Evolutionary conservation across 1,139 yeast species (phyloP), one percentile per base, ranked within the genome.

Genomic region (Taiozyma sp.): DNA sequence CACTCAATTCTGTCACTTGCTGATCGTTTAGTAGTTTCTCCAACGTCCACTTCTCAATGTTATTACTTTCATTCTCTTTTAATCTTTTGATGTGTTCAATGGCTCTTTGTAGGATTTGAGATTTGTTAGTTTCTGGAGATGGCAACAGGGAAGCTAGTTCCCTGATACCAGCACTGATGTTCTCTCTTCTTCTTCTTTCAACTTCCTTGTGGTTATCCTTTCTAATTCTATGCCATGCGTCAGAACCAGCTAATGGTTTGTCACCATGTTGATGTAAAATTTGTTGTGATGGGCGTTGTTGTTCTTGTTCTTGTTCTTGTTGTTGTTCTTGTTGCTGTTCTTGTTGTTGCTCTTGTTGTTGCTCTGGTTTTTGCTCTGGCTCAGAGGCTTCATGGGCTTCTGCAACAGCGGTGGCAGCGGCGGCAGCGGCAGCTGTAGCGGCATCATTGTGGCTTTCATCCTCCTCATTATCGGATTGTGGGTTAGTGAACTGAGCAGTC

Each of bases 121-220:
- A 87, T 75, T 93, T 93, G 70, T 92, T 92, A 54, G 93, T 83
- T 68, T 92, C 98, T 53, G 87, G 83, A 39, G 92, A 85, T 22
- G 98, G 98, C 51, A 93, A 83, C 41, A 70, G 46, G 9, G 54
- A 81, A 42, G 96, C 89, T 61, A 93, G 78, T 63, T 85, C 91
- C 63, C 84, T 85, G 66, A 93, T 92, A 13, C 98, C 98, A 48
- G 79, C 77, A 70, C 92, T 93, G 66, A 93, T 93, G 48, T 87
- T 83, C 66, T 93, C 97, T 64, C 99, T 83, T 66, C 99, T 84
- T 63, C 98, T 83, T 65, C 97, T 81, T 72, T 93, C 99, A 32
- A 93, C 99, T 71, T 95, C 99, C 70, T 93, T 93, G 73, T 93
- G 99, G 69, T 90, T 92, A 62, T 88, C 89, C 62, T 88, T 84